phyloP scores from a whole-genome alignment of 2,329 filamentous ascomycete species.

The Stemphylium beticola region DNA sequence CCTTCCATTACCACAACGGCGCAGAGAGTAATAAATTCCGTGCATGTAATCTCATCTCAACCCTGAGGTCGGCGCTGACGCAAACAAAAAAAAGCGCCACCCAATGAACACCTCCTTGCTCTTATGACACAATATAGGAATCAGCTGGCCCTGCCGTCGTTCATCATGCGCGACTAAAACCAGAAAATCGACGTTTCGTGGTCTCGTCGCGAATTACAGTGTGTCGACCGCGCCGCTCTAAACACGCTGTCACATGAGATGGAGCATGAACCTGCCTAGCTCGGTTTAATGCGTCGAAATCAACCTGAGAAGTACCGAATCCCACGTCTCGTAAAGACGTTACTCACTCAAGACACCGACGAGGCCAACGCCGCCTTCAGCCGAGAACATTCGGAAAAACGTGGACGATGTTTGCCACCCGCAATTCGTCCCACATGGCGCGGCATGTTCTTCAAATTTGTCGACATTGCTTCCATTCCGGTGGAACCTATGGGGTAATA shows the following conservation, averaged over 20 bases:
- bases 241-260: slow-evolving; percentile 12
- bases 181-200: too few species aligned
- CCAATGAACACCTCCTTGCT: background rate
- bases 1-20: background rate
- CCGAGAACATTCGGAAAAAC: slow-evolving; percentile 14
- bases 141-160: too few species aligned
- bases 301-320: slow-evolving; percentile 10
- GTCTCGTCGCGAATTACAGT: background rate
- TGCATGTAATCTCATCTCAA: slow-evolving; percentile 19
- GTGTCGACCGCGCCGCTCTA: background rate
- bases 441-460: slow-evolving; percentile 26
- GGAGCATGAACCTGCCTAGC: background rate
- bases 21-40: slow-evolving; percentile 3
- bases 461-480: slow-evolving; percentile 2
- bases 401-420: slow-evolving; percentile 26
- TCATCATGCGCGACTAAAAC: too few species aligned
- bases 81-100: slow-evolving; percentile 11
- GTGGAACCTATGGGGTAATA: slow-evolving; percentile 24
- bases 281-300: background rate
- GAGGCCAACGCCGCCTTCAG: slow-evolving; percentile 17
- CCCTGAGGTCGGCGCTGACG: slow-evolving; percentile 24
- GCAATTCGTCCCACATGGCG: slow-evolving; percentile 26
- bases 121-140: background rate
- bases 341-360: slow-evolving; percentile 24
- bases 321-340: slow-evolving; percentile 42